These are phyloP conservation scores for Amaranthus palmeri DNA, from an alignment of 148 eudicot genomes.

Conservation along the genomic window DNA sequence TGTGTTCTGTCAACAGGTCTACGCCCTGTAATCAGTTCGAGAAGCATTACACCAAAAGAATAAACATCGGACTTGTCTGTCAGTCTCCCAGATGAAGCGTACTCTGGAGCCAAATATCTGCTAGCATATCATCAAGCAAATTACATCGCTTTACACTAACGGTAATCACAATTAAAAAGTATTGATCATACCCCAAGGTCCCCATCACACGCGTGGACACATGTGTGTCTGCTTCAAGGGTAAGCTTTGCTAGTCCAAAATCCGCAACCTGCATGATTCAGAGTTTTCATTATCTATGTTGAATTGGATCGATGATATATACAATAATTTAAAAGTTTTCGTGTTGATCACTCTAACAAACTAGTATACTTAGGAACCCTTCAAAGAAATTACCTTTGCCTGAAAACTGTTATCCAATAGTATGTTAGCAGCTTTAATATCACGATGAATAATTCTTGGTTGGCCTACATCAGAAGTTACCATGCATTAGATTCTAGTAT, in stretches of 20 bases:
- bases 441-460: conserved; percentile 67
- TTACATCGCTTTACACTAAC: background rate
- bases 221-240: conserved; percentile 48
- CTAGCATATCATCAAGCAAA: background rate
- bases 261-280: conserved; percentile 59
- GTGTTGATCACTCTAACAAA: background rate
- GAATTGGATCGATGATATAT: too few species aligned
- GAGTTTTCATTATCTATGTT: background rate
- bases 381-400: conserved; percentile 48
- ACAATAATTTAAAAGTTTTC: too few species aligned
- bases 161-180: background rate
- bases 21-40: conserved; percentile 84
- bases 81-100: conserved; percentile 74
- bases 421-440: conserved; percentile 70
- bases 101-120: conserved; percentile 89
- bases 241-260: conserved; percentile 76
- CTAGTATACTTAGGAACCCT: background rate
- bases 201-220: conserved; percentile 81
- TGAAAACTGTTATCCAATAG: conserved; percentile 56
- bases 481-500: background rate
- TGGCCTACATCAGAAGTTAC: conserved; percentile 36
- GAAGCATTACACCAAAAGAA: conserved; percentile 84
- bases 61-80: conserved; percentile 83
- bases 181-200: conserved; percentile 52
- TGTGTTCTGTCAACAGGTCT: conserved; percentile 59